Conservation (phyloP, 768 basidiomycete genomes). For the Lentinula detonsa region DNA sequence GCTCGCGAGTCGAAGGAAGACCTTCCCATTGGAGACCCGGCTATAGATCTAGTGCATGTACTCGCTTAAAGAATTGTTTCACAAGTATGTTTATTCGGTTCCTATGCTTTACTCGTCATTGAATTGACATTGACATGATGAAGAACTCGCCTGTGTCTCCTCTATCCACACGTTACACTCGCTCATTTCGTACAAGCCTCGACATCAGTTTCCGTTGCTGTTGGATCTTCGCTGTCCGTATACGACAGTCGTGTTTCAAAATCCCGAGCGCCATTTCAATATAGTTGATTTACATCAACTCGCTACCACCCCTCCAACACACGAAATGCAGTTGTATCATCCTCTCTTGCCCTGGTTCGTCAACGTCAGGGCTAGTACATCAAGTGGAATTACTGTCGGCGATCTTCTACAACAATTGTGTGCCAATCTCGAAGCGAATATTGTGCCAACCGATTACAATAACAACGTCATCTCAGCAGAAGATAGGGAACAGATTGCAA, state of each 20-base stretch:
- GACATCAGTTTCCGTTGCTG: background rate
- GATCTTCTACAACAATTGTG: conserved; percentile 37
- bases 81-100: background rate
- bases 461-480: conserved; percentile 19
- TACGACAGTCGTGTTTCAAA: background rate
- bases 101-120: background rate
- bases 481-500: conserved; percentile 1
- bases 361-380: conserved; percentile 30
- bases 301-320: conserved; percentile 34
- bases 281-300: conserved; percentile 31
- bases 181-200: background rate
- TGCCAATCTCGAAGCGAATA: conserved; percentile 24
- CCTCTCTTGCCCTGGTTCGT: conserved; percentile 44
- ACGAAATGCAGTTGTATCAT: conserved; percentile 39
- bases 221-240: conserved; percentile 1
- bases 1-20: background rate
- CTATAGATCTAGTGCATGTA: background rate
- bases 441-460: conserved; percentile 35
- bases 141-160: background rate
- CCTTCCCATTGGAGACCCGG: conserved; percentile 3
- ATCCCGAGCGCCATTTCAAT: conserved; percentile 1
- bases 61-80: background rate
- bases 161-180: background rate
- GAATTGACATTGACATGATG: background rate
- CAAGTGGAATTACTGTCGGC: conserved; percentile 33